Evolutionary conservation across 108 stramenopile species (phyloP).

Genomic region (Nannochloropsis salina): DNA sequence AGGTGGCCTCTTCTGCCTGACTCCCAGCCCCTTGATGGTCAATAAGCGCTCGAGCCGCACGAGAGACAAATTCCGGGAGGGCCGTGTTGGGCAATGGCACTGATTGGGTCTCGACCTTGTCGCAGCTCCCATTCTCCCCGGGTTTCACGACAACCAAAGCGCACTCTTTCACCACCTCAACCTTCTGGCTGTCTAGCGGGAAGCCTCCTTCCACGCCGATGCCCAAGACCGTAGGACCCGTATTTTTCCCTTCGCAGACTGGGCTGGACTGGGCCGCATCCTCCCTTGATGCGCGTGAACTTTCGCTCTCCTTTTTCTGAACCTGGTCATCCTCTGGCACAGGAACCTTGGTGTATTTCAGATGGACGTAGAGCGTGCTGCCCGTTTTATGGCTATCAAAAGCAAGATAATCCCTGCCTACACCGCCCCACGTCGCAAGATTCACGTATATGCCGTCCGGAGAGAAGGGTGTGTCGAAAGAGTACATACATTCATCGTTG

Average conservation of each 20-base stretch:
- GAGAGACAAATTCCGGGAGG: slow-evolving; percentile 63
- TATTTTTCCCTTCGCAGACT: background rate
- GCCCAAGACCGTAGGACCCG: slow-evolving; percentile 67
- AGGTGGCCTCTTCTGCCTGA: slow-evolving; percentile 45
- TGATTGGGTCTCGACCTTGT: background rate
- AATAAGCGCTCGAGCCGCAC: slow-evolving; percentile 71
- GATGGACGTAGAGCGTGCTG: slow-evolving; percentile 63
- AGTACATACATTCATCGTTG: slow-evolving; percentile 53
- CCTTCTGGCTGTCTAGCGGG: slow-evolving; percentile 67
- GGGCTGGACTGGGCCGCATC: background rate
- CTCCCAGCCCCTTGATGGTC: slow-evolving; percentile 74
- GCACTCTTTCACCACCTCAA: slow-evolving; percentile 71
- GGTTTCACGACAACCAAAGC: slow-evolving; percentile 55
- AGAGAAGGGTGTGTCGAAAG: slow-evolving; percentile 62
- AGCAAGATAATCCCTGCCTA: slow-evolving; percentile 62
- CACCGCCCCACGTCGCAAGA: slow-evolving; percentile 73
- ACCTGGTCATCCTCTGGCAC: slow-evolving; percentile 44
- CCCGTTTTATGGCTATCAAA: slow-evolving; percentile 34
- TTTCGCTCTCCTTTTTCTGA: background rate
- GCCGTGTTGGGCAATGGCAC: slow-evolving; percentile 43
- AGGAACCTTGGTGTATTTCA: slow-evolving; percentile 51
- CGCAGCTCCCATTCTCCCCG: slow-evolving; percentile 56
- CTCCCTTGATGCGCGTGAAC: no score
- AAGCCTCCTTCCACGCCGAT: slow-evolving; percentile 92
- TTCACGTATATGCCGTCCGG: slow-evolving; percentile 76